Evolutionary conservation across 2,329 filamentous ascomycete species (phyloP).

Genomic region (Sporothrix globosa): DNA sequence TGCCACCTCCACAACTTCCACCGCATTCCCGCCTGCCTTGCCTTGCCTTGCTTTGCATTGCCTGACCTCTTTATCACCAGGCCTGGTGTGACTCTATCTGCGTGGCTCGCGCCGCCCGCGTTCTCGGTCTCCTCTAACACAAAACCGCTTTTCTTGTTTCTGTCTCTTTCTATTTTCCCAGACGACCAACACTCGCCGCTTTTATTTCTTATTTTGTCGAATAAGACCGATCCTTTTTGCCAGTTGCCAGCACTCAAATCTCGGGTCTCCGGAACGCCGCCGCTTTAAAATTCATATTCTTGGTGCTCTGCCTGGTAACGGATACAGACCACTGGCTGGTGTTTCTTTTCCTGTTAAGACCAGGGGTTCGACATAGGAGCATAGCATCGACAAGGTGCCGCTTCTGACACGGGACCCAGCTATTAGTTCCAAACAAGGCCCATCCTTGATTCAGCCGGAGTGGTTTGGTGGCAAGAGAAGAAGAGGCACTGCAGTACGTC

Average conservation of each 20-base stretch:
- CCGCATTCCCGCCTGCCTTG: background rate
- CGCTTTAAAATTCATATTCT: background rate
- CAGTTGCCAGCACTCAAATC: slow-evolving; percentile 22
- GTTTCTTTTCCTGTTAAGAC: slow-evolving; percentile 5
- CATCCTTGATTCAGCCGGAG: slow-evolving; percentile 32
- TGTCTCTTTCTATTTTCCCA: background rate
- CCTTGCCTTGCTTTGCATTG: background rate
- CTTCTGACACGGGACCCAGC: slow-evolving; percentile 23
- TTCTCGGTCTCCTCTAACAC: background rate
- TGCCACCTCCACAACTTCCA: background rate
- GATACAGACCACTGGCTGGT: background rate
- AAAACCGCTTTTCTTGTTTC: background rate
- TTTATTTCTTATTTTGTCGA: slow-evolving; percentile 1
- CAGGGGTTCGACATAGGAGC: slow-evolving; percentile 3
- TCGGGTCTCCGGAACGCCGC: slow-evolving; percentile 21
- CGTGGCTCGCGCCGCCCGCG: slow-evolving; percentile 10
- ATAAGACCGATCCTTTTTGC: slow-evolving; percentile 17
- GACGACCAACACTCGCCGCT: background rate
- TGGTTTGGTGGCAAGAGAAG: background rate
- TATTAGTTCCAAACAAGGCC: slow-evolving; percentile 27
- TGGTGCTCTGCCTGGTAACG: background rate
- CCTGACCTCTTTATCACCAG: slow-evolving; percentile 9
- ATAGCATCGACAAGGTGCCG: slow-evolving; percentile 16
- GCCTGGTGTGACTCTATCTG: slow-evolving; percentile 13
- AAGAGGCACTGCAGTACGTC: background rate